phyloP scores from a whole-genome alignment of 306 rosid species.

The Rosa chinensis region DNA sequence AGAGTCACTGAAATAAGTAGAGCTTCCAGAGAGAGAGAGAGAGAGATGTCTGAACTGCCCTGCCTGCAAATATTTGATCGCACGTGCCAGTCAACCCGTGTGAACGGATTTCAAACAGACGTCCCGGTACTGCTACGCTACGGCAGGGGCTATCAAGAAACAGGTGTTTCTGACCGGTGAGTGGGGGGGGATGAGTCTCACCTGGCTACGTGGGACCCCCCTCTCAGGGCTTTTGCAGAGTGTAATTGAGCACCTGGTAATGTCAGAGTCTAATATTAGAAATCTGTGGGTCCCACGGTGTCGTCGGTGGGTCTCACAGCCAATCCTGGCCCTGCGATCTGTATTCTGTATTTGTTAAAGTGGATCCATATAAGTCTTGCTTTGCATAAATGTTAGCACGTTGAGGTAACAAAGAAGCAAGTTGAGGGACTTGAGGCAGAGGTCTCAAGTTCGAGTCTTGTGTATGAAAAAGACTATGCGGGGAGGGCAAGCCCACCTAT shows the following conservation, averaged over 20 bases:
- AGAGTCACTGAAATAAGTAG: background rate
- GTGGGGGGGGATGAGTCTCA: background rate
- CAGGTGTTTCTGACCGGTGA: background rate
- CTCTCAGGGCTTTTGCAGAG: background rate
- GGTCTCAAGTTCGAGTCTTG: too few species aligned
- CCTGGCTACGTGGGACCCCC: background rate
- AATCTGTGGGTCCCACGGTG: too few species aligned
- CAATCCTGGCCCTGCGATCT: slow-evolving; percentile 17
- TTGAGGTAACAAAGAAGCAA: background rate
- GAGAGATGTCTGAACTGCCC: background rate
- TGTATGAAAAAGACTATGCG: too few species aligned
- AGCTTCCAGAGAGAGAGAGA: background rate
- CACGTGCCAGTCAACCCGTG: slow-evolving; percentile 19
- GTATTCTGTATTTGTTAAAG: background rate
- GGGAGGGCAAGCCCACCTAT: too few species aligned
- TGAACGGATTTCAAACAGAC: background rate
- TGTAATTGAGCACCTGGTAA: background rate
- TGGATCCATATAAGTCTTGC: background rate
- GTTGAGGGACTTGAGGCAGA: too few species aligned
- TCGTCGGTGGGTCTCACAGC: slow-evolving; percentile 24
- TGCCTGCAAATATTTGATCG: background rate
- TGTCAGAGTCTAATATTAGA: too few species aligned
- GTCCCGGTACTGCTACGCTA: background rate
- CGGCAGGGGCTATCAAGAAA: background rate
- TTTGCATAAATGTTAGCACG: background rate